Evolutionary conservation across 2,329 filamentous ascomycete genomes (phyloP), one percentile per base, ranked within the genome.

Genomic region (Ceratocystis alfenasii): DNA sequence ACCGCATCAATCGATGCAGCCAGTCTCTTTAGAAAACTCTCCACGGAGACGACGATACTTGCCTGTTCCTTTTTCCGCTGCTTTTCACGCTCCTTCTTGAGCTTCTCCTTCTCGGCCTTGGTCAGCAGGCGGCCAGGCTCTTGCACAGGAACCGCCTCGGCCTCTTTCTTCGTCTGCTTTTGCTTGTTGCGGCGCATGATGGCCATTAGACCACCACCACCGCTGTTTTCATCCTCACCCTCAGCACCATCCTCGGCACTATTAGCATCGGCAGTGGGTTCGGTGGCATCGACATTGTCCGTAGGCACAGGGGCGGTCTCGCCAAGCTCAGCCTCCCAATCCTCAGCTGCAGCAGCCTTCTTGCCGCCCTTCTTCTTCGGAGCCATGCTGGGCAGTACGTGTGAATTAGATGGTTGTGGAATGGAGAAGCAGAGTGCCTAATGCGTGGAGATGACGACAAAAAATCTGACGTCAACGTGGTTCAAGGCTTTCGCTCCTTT

Each of bases 61-160:
- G 94, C 90, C 84, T 97, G 88, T 77, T 99, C 94, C 85, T 92
- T 99, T 80, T 99, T 99, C 70, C 92, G 83, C 78, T 94, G 89
- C 85, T 99, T 99, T 80, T 99, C 94, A 68, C 90, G 86, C 79
- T 99, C 94, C 79, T 96, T 99, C 83, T 93, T 97, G 73, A 93
- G 82, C 77, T 90, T 95, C 76, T 99, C 94, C 80, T 99, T 99
- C 79, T 99, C 92, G 67, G 95, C 94, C 83, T 97, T 99, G 48
- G 90, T 95, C 78, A 97, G 86, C 62, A 97, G 81, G 65, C 86
- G 83, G 57, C 87, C 87, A 67, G 79, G 79, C 3, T 80, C 81
- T 1, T 93, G 88, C 2, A 87, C 86, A 77, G 94, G 93, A n/a
- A 60, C 50, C 60, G 78, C 78, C 44, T 81, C 78, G 61, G 76